Evolutionary conservation across 2,329 filamentous ascomycete genomes (phyloP), one percentile per base, ranked within the genome.

Genomic region (Exophiala lecanii-corni): DNA sequence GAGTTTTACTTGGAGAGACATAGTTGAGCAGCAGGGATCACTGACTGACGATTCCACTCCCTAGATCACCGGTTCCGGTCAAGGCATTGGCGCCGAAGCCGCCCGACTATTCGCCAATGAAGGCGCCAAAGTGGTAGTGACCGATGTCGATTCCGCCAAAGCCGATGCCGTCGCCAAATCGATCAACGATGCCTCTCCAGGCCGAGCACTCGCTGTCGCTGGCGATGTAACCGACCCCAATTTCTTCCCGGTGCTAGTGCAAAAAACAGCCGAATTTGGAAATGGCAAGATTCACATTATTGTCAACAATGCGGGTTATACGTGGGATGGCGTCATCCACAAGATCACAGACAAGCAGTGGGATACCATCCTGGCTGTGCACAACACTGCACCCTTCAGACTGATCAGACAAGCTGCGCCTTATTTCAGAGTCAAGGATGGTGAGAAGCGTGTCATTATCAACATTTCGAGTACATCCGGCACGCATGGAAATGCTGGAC

Each of bases 261-360:
- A 81, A 60, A 78, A 81, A 59, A 76, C 87, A 0, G 88, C 86
- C 1, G 82, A 82, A 36, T 94, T 94, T 60, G 89, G 89, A 45
- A 71, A 76, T 52, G 88, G 87, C 59, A 94, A 94, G 72, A 89
- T 95, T 50, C 84, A 94, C 64, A 84, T 92, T 61, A 83, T 94
- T 43, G 85, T 94, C 47, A 94, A 94, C 67, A 94, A 94, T 62
- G 89, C 88, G 1, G 88, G 87, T 31, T 94, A 87, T 67, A 94
- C 89, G 1, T 94, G 88, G 86, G 89, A 95, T 63, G 89, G 84
- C 5, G 87, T 94, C 28, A 88, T 94, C 54, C 86, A 94, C 73
- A 94, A 92, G 68, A 74, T 76, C 16, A 54, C 45, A 9, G 50
- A 53, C 40, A 57, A 58, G 41, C 54, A 56, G 25, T 55, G 52